These are phyloP conservation scores for Alternaria brassicae DNA, from an alignment of 2,329 filamentous ascomycete genomes.

Conservation along the genomic window DNA sequence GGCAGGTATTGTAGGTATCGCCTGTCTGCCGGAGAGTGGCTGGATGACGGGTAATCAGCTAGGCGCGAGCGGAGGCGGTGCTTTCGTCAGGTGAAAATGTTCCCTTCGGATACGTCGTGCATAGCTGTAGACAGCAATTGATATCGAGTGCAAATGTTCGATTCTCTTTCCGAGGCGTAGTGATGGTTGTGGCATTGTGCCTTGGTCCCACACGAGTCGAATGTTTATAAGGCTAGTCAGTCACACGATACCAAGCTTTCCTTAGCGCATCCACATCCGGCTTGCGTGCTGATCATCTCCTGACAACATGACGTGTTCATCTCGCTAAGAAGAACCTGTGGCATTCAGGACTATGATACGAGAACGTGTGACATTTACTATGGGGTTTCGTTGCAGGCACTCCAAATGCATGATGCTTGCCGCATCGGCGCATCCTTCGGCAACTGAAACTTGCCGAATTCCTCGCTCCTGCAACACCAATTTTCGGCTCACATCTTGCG, in stretches of 20 bases:
- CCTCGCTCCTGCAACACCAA: too few species aligned
- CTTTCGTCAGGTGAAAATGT: conserved; percentile 5
- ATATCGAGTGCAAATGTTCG: too few species aligned
- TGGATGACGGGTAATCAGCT: conserved; percentile 18
- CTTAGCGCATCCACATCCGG: not conserved
- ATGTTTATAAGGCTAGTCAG: not conserved
- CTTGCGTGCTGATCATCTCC: not conserved
- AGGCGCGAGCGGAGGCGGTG: conserved; percentile 12
- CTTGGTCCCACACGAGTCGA: not conserved
- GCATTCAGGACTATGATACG: not conserved
- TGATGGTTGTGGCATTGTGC: not conserved
- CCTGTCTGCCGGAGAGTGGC: conserved; percentile 14
- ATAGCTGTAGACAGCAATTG: not conserved
- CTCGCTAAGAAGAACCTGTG: not conserved
- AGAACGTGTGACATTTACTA: not conserved
- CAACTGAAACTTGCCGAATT: too few species aligned
- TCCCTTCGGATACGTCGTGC: not conserved
- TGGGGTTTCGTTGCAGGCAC: not conserved
- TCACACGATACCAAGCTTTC: not conserved
- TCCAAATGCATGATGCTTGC: not conserved
- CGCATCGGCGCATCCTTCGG: too few species aligned
- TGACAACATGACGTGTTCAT: not conserved
- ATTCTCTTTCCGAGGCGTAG: not conserved
- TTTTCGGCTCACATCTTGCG: too few species aligned
- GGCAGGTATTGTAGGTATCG: conserved; percentile 12